Conservation (phyloP, 1,139 yeast species). For the Saccharomyces hybrid region DNA sequence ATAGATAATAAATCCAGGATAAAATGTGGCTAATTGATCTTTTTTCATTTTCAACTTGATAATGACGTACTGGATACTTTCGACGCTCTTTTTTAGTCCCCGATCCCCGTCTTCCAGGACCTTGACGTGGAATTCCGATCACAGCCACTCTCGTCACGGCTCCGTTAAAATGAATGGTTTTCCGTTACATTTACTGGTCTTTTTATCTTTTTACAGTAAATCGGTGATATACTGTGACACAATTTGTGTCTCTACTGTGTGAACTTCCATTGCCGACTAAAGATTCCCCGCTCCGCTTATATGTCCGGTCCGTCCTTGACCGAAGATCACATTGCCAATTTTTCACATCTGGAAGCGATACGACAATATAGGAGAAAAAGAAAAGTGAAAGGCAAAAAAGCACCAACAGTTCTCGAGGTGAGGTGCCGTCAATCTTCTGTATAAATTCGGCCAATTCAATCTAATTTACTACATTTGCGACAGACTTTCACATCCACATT, state of each 20-base stretch:
- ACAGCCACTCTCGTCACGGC: background rate
- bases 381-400: background rate
- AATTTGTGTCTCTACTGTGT: background rate
- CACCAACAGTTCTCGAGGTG: background rate
- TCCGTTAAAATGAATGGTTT: background rate
- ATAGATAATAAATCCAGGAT: background rate
- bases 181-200: background rate
- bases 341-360: background rate
- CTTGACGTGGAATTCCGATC: background rate
- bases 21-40: background rate
- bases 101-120: background rate
- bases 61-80: too few relatives aligned
- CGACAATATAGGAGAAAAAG: background rate
- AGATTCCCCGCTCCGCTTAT: background rate
- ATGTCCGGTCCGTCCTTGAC: background rate
- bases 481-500: background rate
- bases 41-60: too few relatives aligned
- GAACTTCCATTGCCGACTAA: background rate
- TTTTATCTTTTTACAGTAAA: background rate
- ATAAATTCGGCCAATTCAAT: background rate
- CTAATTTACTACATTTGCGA: background rate
- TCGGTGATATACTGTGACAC: background rate
- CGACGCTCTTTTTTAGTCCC: too few relatives aligned
- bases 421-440: background rate
- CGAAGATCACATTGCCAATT: background rate